A percentile compares a stretch with the other conserved stretches of the same genome.
phyloP scores from a whole-genome alignment of 129 eudicot species.

The Chrysanthemum lavandulifolium region DNA sequence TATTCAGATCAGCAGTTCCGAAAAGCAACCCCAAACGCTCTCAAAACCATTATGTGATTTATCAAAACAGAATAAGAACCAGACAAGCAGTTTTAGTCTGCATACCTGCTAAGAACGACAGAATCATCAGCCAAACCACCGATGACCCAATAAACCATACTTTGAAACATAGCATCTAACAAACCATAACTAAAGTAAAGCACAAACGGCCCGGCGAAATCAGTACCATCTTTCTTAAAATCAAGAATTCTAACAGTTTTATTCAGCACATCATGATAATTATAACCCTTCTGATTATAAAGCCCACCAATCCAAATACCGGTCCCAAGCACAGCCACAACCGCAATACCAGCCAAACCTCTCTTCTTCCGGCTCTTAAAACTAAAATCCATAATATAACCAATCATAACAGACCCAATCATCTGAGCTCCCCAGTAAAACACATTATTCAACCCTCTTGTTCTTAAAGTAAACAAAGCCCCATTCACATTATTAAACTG shows the following conservation, averaged over 20 bases:
- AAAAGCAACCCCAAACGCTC: background rate
- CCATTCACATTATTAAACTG: slow-evolving; percentile 93
- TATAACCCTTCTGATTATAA: slow-evolving; percentile 65
- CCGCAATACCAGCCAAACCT: slow-evolving; percentile 64
- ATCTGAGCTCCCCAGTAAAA: slow-evolving; percentile 99
- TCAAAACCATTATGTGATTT: background rate
- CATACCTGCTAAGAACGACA: slow-evolving; percentile 14
- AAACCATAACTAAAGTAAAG: slow-evolving; percentile 72
- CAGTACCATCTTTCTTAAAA: slow-evolving; percentile 61
- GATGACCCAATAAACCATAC: slow-evolving; percentile 51
- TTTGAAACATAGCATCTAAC: slow-evolving; percentile 94
- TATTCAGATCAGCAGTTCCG: background rate
- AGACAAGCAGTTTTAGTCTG: background rate
- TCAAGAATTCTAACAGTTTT: slow-evolving; percentile 41
- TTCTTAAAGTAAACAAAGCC: slow-evolving; percentile 72
- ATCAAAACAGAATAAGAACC: background rate
- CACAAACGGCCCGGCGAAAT: slow-evolving; percentile 74
- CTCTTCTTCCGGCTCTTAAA: slow-evolving; percentile 72
- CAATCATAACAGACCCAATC: slow-evolving; percentile 86
- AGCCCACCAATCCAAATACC: slow-evolving; percentile 95
- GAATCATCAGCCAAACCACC: slow-evolving; percentile 18
- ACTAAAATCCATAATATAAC: slow-evolving; percentile 82
- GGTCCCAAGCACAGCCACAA: slow-evolving; percentile 79
- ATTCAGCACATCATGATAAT: slow-evolving; percentile 27
- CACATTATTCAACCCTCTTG: slow-evolving; percentile 81